Evolutionary conservation across 257 asterid genomes (phyloP).

Genomic region (Penstemon davidsonii): DNA sequence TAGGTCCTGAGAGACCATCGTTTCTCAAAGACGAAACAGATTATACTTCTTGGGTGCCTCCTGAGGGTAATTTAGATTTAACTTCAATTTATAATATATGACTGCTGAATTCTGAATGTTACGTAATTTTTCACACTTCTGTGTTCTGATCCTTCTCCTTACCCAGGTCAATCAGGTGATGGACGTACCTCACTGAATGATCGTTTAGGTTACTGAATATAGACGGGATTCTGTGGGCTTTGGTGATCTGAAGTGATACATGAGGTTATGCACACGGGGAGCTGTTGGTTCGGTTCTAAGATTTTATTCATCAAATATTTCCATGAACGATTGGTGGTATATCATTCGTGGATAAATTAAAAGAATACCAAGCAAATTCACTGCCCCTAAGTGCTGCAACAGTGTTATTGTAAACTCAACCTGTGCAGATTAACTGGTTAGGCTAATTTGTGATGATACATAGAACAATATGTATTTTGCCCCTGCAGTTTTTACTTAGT

Average conservation of each 20-base stretch:
- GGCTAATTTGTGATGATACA: too few relatives aligned
- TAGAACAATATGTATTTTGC: too few relatives aligned
- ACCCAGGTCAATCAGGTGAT: conserved; percentile 90
- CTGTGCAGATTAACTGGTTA: too few relatives aligned
- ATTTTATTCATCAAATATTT: conserved; percentile 2
- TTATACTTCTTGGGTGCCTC: conserved; percentile 82
- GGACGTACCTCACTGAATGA: conserved; percentile 90
- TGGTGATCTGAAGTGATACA: not conserved
- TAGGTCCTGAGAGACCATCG: conserved; percentile 84
- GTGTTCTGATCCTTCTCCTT: conserved; percentile 18
- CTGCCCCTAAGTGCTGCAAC: not conserved
- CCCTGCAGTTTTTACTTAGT: too few relatives aligned
- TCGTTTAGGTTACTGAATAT: conserved; percentile 70
- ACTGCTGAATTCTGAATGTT: not conserved
- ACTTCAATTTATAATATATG: conserved; percentile 8
- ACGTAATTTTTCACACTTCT: conserved; percentile 9
- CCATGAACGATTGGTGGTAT: not conserved
- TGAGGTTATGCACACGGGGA: not conserved
- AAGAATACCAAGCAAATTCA: not conserved
- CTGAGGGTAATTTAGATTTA: conserved; percentile 60
- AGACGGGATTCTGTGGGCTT: not conserved
- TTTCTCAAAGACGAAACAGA: conserved; percentile 54
- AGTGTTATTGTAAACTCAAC: too few relatives aligned
- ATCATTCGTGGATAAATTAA: not conserved
- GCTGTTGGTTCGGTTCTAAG: conserved; percentile 14